Conservation (phyloP, 1,284 basidiomycete genomes). For the Apiotrichum akiyoshidainum region DNA sequence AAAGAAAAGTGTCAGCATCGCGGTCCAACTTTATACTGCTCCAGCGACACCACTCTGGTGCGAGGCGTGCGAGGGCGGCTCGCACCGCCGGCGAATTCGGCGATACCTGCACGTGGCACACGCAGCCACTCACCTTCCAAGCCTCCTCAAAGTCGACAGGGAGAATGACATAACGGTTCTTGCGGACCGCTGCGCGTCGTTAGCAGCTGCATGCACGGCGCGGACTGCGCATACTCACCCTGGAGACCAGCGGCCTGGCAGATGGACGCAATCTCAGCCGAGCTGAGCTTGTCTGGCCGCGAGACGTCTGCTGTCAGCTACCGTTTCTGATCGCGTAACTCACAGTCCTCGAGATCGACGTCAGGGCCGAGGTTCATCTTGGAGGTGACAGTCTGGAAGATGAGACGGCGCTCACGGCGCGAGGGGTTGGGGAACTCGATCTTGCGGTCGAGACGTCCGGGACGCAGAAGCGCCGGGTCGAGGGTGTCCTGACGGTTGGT, state of each 20-base stretch:
- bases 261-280: slow-evolving; percentile 92
- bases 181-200: slow-evolving; percentile 71
- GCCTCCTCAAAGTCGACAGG: slow-evolving; percentile 98
- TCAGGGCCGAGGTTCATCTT: slow-evolving; percentile 99
- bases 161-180: slow-evolving; percentile 96
- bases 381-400: slow-evolving; percentile 95
- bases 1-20: slow-evolving; percentile 20
- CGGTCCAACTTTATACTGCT: slow-evolving; percentile 25
- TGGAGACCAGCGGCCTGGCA: slow-evolving; percentile 97
- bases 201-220: slow-evolving; percentile 1
- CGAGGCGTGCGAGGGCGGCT: slow-evolving; percentile 29
- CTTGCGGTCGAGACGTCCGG: slow-evolving; percentile 95
- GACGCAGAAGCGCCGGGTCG: slow-evolving; percentile 93
- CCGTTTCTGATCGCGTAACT: slow-evolving; percentile 41
- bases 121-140: slow-evolving; percentile 77
- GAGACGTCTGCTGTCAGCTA: slow-evolving; percentile 70
- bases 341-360: slow-evolving; percentile 97
- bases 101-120: slow-evolving; percentile 20
- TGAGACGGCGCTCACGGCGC: slow-evolving; percentile 89
- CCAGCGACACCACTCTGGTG: neutral
- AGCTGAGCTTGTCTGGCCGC: slow-evolving; percentile 89
- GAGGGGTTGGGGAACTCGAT: slow-evolving; percentile 98
- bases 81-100: slow-evolving; percentile 19
- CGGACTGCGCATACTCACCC: slow-evolving; percentile 57
- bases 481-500: slow-evolving; percentile 95